Evolutionary conservation across 83 land plant genomes (phyloP).

Genomic region (Thuja plicata): DNA sequence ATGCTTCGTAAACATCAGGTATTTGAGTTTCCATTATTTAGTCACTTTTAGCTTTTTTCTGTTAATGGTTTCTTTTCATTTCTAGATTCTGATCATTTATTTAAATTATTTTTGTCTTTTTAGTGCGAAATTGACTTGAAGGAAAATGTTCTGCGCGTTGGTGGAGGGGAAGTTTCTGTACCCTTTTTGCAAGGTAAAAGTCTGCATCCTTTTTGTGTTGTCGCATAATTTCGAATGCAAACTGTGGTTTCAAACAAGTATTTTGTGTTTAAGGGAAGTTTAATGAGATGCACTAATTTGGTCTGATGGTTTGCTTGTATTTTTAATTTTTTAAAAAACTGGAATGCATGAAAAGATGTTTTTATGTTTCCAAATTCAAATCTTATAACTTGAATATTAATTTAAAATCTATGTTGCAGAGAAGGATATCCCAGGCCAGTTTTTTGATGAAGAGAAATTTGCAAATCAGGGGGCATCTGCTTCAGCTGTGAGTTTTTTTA

Average conservation of each 20-base stretch:
- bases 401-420: conserved; percentile 42
- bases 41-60: not conserved
- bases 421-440: conserved; percentile 74
- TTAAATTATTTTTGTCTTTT: not conserved
- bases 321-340: not conserved
- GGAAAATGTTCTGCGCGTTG: conserved; percentile 90
- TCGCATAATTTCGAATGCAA: not conserved
- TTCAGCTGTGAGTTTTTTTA: not conserved
- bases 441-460: conserved; percentile 55
- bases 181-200: conserved; percentile 89
- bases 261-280: not conserved
- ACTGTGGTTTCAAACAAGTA: not conserved
- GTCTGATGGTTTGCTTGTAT: not conserved
- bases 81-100: not conserved
- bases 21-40: not conserved
- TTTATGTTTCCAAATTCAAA: not conserved
- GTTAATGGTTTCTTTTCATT: not conserved
- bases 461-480: conserved; percentile 26
- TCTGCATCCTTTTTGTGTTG: not conserved
- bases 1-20: conserved; percentile 99
- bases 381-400: not conserved
- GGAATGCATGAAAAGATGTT: not conserved
- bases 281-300: not conserved
- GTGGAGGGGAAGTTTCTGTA: conserved; percentile 95
- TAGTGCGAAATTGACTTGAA: conserved; percentile 94